These are phyloP conservation scores for Dorcoceras hygrometricum DNA, from an alignment of 257 asterid genomes.

Conservation along the genomic window DNA sequence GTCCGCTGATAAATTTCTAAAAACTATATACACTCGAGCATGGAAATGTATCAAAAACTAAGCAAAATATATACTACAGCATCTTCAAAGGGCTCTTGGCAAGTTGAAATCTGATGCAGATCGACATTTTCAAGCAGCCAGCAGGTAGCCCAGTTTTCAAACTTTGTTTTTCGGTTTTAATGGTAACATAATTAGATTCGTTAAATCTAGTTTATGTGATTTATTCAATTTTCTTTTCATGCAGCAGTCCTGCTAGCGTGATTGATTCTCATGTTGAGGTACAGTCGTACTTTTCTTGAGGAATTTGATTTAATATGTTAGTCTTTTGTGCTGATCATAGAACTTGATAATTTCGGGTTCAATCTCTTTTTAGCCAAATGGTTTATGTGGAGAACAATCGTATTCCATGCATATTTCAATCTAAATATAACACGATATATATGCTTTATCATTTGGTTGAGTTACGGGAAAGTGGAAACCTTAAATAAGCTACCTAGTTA, in stretches of 20 bases:
- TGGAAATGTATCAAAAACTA: background rate
- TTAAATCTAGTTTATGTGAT: background rate
- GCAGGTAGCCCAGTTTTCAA: slow-evolving; percentile 40
- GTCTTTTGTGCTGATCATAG: background rate
- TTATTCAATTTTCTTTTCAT: background rate
- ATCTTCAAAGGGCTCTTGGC: slow-evolving; percentile 67
- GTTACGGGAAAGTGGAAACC: background rate
- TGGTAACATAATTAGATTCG: background rate
- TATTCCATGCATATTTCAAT: background rate
- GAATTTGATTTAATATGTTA: background rate
- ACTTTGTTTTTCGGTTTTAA: background rate
- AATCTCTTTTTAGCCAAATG: no score
- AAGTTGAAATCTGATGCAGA: slow-evolving; percentile 72
- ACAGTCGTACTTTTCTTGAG: background rate
- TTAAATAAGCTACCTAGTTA: background rate
- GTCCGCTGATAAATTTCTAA: no score
- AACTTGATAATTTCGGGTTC: background rate
- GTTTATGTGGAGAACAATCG: background rate
- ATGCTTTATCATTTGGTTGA: background rate
- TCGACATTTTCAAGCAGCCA: slow-evolving; percentile 36
- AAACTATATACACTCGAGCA: background rate
- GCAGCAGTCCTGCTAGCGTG: slow-evolving; percentile 54
- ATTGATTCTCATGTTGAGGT: slow-evolving; percentile 74
- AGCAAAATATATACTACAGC: slow-evolving; percentile 33
- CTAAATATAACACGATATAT: background rate